A percentile compares a stretch with the other conserved stretches of the same genome.
phyloP scores from a whole-genome alignment of 805 yeast species.

The Saccharomycopsis amapae region DNA sequence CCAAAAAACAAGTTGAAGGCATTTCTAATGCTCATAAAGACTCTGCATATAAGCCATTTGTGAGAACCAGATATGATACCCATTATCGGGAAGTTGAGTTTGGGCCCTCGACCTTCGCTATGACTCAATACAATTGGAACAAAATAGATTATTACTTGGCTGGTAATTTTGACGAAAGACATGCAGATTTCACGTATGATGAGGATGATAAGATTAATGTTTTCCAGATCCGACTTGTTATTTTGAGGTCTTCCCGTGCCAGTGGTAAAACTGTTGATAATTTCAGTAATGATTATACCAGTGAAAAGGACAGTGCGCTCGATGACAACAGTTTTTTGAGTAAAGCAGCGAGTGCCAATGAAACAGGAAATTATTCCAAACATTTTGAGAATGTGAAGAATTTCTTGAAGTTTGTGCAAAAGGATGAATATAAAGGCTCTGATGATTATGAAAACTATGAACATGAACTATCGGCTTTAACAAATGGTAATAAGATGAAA shows the following conservation, averaged over 20 bases:
- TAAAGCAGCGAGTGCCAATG: background rate
- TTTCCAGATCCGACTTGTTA: constrained; percentile 74
- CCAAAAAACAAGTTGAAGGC: constrained; percentile 12
- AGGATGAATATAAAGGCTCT: constrained; percentile 12
- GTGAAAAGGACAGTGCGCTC: background rate
- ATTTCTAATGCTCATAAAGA: too few species aligned
- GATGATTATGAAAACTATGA: background rate
- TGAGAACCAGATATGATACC: constrained; percentile 74
- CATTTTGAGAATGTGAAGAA: constrained; percentile 14
- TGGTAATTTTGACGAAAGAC: constrained; percentile 62
- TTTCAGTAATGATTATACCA: constrained; percentile 1
- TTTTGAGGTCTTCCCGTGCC: constrained; percentile 26
- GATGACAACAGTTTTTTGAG: background rate
- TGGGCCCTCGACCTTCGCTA: constrained; percentile 46
- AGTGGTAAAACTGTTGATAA: background rate
- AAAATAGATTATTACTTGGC: constrained; percentile 86
- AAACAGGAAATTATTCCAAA: background rate
- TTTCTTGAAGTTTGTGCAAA: constrained; percentile 12
- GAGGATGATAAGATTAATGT: constrained; percentile 41
- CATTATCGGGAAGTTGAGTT: constrained; percentile 52
- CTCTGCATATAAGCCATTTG: constrained; percentile 47
- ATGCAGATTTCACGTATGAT: constrained; percentile 35
- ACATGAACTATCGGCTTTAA: background rate
- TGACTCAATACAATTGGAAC: constrained; percentile 74
- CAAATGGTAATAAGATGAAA: constrained; percentile 45